Evolutionary conservation across 1,284 basidiomycete species (phyloP).

Genomic region (Apiotrichum brassicae): DNA sequence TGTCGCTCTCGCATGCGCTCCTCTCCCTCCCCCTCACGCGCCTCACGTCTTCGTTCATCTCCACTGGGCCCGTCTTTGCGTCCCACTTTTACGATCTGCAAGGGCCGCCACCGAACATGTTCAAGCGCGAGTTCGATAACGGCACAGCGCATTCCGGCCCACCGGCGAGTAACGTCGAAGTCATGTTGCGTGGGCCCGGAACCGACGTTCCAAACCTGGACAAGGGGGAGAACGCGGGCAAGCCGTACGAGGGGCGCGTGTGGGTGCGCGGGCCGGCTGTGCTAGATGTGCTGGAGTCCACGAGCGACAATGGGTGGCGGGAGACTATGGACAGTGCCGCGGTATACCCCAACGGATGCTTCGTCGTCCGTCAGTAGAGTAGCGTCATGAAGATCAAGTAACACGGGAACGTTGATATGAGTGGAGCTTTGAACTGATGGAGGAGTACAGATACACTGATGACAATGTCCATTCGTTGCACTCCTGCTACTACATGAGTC

Average conservation of each 20-base stretch:
- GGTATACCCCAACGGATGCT: slow-evolving; percentile 40
- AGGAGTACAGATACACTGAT: too few relatives aligned
- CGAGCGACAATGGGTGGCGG: slow-evolving; percentile 27
- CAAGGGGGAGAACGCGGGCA: slow-evolving; percentile 16
- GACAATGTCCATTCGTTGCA: too few relatives aligned
- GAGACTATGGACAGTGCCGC: slow-evolving; percentile 26
- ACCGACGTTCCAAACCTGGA: too few relatives aligned
- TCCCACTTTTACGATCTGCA: slow-evolving; percentile 42
- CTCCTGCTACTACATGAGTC: too few relatives aligned
- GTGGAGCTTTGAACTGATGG: too few relatives aligned
- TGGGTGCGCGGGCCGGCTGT: slow-evolving; percentile 34
- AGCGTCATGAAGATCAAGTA: too few relatives aligned
- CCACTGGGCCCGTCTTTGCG: slow-evolving; percentile 35
- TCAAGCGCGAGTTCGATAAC: slow-evolving; percentile 11
- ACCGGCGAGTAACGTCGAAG: slow-evolving; percentile 41
- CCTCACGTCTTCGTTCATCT: slow-evolving; percentile 24
- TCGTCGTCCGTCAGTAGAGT: slow-evolving; percentile 10
- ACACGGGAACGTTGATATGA: too few relatives aligned
- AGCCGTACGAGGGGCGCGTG: slow-evolving; percentile 21
- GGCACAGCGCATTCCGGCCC: slow-evolving; percentile 34
- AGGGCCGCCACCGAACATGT: slow-evolving; percentile 19
- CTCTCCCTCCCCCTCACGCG: slow-evolving; percentile 39
- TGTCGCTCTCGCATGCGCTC: slow-evolving; percentile 31
- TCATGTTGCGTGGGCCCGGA: slow-evolving; percentile 27
- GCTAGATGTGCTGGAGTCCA: slow-evolving; percentile 8